phyloP scores from a whole-genome alignment of 495 filamentous ascomycete genomes.

The Penicillium nucicola region DNA sequence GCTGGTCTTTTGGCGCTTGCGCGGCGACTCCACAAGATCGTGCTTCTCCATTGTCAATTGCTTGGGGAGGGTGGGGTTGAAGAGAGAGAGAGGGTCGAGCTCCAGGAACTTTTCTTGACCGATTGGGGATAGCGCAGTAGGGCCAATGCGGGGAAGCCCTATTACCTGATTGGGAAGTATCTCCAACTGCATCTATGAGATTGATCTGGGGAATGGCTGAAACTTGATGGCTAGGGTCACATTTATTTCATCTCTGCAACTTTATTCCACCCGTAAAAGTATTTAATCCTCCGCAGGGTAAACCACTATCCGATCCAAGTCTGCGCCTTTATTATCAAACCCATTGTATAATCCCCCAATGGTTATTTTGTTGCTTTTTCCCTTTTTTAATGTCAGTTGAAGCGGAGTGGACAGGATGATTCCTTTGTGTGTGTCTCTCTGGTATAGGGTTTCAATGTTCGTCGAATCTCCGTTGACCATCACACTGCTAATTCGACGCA shows the following conservation, averaged over 20 bases:
- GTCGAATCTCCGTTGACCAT: constrained; percentile 20
- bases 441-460: constrained; percentile 19
- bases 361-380: constrained; percentile 21
- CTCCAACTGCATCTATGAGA: too few species aligned
- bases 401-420: constrained; percentile 25
- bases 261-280: too few species aligned
- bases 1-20: constrained; percentile 43
- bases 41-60: constrained; percentile 34
- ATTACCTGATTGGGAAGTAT: constrained; percentile 15
- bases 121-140: constrained; percentile 19
- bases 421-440: constrained; percentile 25
- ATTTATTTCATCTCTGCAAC: too few species aligned
- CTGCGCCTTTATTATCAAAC: constrained; percentile 21
- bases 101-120: constrained; percentile 19
- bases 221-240: too few species aligned
- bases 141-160: constrained; percentile 18
- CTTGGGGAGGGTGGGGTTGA: constrained; percentile 1
- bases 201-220: too few species aligned
- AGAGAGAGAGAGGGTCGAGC: constrained; percentile 4
- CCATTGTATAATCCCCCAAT: constrained; percentile 22
- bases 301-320: constrained; percentile 25
- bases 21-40: constrained; percentile 40
- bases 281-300: constrained; percentile 17
- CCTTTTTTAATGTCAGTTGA: constrained; percentile 22
- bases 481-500: constrained; percentile 25